Evolutionary conservation across 2,329 filamentous ascomycete species (phyloP), one percentile per base, ranked within the genome.

Genomic region (Colletotrichum sp.): DNA sequence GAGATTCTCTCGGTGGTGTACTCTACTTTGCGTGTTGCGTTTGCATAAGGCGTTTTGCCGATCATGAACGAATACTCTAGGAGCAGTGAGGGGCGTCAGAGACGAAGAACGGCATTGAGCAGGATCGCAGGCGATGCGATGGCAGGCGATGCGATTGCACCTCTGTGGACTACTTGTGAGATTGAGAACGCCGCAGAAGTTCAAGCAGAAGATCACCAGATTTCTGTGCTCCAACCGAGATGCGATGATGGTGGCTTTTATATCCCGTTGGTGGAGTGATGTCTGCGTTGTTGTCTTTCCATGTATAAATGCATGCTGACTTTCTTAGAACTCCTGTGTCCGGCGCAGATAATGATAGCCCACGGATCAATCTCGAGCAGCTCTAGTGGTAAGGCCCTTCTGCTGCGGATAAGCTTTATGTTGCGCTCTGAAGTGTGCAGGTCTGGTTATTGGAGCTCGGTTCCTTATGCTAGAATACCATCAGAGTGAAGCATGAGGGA

Each of bases 391-490:
- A 19, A 19, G 8, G 8, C 2, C 2, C 36, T 39, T 39, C 36
- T 39, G 36, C 2, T 19, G 0, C 16, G 8, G 16, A 19, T 39
- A 39, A 39, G 15, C 36, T 39, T 44, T n/a, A 19, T n/a, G 19
- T 44, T 44, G 8, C 39, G 19, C 9, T n/a, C 0, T n/a, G 8
- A 44, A 19, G 39, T n/a, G 16, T n/a, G 39, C 19, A 19, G 39
- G 5, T n/a, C 9, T 11, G 39, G 5, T 6, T 11, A 0, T 44
- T 1, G 9, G 19, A 49, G 39, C 5, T 2, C 0, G 9, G 3
- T 12, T n/a, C 0, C 16, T 49, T 49, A 12, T 6, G 0, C 0
- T 22, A 0, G 44, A 52, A 52, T 52, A 52, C 6, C 6, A 0
- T 0, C n/a, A 22, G 2, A 22, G 44, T 22, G 4, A 52, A 2